Evolutionary conservation across 192 early-diverging fungal genomes (phyloP).

Genomic region (Gaertneriomyces sp.): DNA sequence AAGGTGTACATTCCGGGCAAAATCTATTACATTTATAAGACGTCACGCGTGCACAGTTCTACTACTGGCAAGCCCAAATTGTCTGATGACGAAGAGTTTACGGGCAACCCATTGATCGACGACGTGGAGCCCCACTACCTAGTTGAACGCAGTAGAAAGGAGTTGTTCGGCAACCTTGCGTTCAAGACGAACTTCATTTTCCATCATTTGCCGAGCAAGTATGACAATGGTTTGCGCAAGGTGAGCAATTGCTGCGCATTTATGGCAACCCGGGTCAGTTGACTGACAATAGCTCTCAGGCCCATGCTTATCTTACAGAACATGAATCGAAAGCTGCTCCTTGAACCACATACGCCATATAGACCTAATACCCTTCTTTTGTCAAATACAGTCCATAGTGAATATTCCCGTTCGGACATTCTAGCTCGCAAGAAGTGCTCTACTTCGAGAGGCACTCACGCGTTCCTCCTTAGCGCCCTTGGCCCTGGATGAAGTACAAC

Average conservation of each 20-base stretch:
- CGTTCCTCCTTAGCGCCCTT: too few species aligned
- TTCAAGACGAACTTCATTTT: constrained; percentile 36
- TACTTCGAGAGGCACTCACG: too few species aligned
- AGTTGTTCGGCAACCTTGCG: constrained; percentile 32
- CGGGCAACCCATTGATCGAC: constrained; percentile 33
- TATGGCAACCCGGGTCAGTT: too few species aligned
- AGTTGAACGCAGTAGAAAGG: constrained; percentile 27
- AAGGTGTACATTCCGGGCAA: constrained; percentile 38
- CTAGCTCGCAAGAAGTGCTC: too few species aligned
- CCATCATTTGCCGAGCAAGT: constrained; percentile 40
- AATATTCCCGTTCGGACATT: too few species aligned
- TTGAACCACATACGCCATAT: too few species aligned
- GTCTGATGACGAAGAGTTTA: constrained; percentile 8
- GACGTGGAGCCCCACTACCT: constrained; percentile 38
- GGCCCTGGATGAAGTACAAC: too few species aligned
- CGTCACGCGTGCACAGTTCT: constrained; percentile 27
- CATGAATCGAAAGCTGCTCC: too few species aligned
- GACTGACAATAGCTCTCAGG: too few species aligned
- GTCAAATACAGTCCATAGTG: too few species aligned
- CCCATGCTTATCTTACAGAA: too few species aligned
- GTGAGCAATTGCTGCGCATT: not conserved
- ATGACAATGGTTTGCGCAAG: constrained; percentile 28
- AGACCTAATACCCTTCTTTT: too few species aligned
- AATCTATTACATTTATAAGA: constrained; percentile 39
- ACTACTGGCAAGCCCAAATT: constrained; percentile 15